Conservation (phyloP, 2,329 filamentous ascomycete species). For the Cryoendolithus antarcticus region DNA sequence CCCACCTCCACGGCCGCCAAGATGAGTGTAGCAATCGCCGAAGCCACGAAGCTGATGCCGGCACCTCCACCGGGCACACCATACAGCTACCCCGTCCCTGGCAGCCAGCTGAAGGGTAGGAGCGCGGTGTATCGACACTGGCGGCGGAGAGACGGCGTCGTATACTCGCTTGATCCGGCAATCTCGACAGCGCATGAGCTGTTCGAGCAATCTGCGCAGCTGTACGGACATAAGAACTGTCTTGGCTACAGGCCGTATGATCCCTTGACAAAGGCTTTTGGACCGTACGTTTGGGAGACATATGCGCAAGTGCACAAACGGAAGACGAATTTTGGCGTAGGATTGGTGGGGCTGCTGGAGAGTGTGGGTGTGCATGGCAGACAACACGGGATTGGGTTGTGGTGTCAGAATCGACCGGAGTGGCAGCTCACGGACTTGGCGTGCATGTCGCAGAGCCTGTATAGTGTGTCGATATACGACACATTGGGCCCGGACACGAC, state of each 20-base stretch:
- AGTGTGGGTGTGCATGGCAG: constrained; percentile 52
- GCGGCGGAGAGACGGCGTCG: constrained; percentile 58
- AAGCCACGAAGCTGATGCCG: constrained; percentile 38
- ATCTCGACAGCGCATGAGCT: constrained; percentile 23
- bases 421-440: constrained; percentile 86
- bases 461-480: constrained; percentile 88
- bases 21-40: constrained; percentile 13
- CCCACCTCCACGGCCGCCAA: constrained; percentile 1
- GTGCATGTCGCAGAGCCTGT: constrained; percentile 76
- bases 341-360: constrained; percentile 70
- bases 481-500: constrained; percentile 83
- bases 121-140: constrained; percentile 73
- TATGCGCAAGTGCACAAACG: constrained; percentile 69
- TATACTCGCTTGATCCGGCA: constrained; percentile 59
- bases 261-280: constrained; percentile 57
- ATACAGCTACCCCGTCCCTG: constrained; percentile 66
- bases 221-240: constrained; percentile 55
- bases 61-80: constrained; percentile 63
- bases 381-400: constrained; percentile 66
- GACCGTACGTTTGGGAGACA: constrained; percentile 70
- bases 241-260: constrained; percentile 76
- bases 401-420: constrained; percentile 78
- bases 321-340: constrained; percentile 73
- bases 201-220: constrained; percentile 36
- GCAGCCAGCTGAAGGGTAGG: constrained; percentile 59